A percentile compares a stretch with the other conserved stretches of the same genome.
Conservation (phyloP, 2,329 filamentous ascomycete species). For the Immersiporthe knoxdaviesiana region DNA sequence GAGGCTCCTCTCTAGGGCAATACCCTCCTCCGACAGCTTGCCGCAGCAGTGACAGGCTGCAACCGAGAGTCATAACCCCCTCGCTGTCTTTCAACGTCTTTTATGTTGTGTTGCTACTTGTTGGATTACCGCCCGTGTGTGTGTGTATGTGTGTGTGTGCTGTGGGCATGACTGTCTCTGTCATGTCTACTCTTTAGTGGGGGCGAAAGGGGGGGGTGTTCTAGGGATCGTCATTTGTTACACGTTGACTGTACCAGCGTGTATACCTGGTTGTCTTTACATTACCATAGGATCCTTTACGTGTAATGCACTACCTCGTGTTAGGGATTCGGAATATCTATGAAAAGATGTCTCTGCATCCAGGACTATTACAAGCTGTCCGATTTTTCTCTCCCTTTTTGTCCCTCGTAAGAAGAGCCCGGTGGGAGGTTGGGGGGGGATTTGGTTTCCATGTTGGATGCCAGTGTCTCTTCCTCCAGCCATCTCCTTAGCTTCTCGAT, state of each 20-base stretch:
- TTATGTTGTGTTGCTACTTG: not conserved
- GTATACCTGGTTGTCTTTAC: not conserved
- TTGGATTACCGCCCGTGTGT: not conserved
- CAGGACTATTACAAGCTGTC: not conserved
- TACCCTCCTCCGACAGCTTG: not conserved
- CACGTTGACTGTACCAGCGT: not conserved
- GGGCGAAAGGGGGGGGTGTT: not conserved
- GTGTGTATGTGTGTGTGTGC: not conserved
- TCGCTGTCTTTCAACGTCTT: not conserved
- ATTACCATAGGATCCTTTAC: not conserved
- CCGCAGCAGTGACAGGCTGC: not conserved
- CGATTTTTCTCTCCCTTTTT: not conserved
- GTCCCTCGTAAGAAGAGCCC: too few species aligned
- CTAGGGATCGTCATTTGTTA: not conserved
- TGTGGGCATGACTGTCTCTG: not conserved
- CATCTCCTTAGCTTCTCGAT: too few species aligned
- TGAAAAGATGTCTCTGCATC: not conserved
- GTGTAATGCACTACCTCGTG: not conserved
- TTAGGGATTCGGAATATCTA: not conserved
- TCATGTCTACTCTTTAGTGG: not conserved
- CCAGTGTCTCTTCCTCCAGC: not conserved
- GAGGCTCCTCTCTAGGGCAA: not conserved
- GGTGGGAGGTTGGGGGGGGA: not conserved
- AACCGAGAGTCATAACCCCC: not conserved
- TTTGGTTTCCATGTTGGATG: not conserved